Conservation (phyloP, 805 yeast species). For the Candida pseudofarinosa region DNA sequence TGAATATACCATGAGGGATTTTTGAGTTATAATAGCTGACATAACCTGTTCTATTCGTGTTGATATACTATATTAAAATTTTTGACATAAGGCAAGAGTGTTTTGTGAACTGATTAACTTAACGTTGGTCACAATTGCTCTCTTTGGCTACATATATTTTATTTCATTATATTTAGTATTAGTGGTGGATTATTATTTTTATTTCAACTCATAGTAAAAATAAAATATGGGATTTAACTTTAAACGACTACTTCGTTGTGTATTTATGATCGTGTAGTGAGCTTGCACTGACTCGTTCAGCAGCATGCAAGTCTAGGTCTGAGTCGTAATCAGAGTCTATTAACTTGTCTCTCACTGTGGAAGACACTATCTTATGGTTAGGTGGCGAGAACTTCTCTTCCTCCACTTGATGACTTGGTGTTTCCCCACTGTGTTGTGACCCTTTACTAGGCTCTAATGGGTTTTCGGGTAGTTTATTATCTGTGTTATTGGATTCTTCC, state of each 20-base stretch:
- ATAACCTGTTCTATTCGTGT: too few species aligned
- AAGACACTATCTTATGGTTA: background rate
- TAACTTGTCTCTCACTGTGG: constrained; percentile 12
- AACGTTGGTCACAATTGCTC: too few species aligned
- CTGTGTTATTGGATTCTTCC: background rate
- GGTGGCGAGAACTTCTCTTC: background rate
- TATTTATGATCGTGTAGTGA: constrained; percentile 9
- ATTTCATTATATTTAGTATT: constrained; percentile 2
- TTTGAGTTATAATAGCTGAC: too few species aligned
- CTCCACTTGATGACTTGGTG: background rate
- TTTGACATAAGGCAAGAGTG: too few species aligned
- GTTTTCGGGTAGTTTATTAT: constrained; percentile 7
- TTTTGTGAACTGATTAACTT: too few species aligned
- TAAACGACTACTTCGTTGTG: constrained; percentile 4
- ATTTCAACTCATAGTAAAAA: background rate
- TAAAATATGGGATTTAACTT: background rate
- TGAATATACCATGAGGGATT: too few species aligned
- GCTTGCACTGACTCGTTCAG: constrained; percentile 13
- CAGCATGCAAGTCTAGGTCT: constrained; percentile 18
- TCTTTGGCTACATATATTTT: too few species aligned
- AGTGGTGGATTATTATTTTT: constrained; percentile 1
- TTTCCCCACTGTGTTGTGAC: background rate
- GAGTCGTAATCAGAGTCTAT: constrained; percentile 24
- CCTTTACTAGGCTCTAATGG: constrained; percentile 2
- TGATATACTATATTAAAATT: too few species aligned